A percentile compares a stretch with the other conserved stretches of the same genome.
phyloP scores from a whole-genome alignment of 2,329 filamentous ascomycete genomes.

The Verticillium nonalfalfae region DNA sequence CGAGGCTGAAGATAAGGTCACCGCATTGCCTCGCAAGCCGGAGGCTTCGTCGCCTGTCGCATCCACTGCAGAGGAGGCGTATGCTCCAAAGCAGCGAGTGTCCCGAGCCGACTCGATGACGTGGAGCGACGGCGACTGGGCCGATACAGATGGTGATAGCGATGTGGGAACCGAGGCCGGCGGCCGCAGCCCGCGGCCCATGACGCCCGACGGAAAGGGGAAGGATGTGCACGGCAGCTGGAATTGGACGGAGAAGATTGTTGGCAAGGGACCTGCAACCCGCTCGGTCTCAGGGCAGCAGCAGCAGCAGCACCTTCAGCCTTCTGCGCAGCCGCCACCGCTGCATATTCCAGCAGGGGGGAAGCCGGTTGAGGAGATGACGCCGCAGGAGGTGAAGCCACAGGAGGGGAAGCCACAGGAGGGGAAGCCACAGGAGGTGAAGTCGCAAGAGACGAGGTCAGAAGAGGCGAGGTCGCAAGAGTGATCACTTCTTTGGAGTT shows the following conservation, averaged over 20 bases:
- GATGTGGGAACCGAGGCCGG: conserved; percentile 18
- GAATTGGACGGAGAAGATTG: conserved; percentile 52
- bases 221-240: conserved; percentile 23
- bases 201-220: conserved; percentile 13
- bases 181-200: conserved; percentile 3
- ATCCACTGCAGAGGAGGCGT: background rate
- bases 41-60: background rate
- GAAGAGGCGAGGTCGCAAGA: background rate
- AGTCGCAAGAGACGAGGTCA: background rate
- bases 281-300: background rate
- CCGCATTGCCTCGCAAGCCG: conserved; percentile 30
- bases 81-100: conserved; percentile 3
- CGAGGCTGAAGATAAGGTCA: conserved; percentile 38
- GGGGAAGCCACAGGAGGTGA: no score
- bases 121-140: conserved; percentile 63
- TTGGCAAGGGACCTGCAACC: conserved; percentile 25
- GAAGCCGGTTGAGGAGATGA: background rate
- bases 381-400: background rate
- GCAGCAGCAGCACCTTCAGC: background rate
- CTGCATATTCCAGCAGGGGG: background rate
- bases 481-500: background rate
- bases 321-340: background rate
- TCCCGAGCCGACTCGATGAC: conserved; percentile 43
- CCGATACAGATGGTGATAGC: conserved; percentile 43
- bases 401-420: no score